Percentiles rank a stretch among this genome's conserved stretches.
These are phyloP conservation scores for Spergularia bocconei DNA, from an alignment of 148 eudicot genomes.

Conservation along the genomic window DNA sequence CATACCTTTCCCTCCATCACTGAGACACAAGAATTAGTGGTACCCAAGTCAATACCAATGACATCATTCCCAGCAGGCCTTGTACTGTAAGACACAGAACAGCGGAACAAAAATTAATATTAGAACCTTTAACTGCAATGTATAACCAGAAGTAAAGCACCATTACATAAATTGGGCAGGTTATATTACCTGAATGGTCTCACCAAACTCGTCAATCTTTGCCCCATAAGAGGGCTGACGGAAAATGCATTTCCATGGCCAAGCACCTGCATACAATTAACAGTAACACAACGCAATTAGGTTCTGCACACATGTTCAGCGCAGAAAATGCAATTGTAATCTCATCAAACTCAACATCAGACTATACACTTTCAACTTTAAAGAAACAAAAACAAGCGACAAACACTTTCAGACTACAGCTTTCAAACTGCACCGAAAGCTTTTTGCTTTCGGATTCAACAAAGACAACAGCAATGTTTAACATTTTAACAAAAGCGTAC, in stretches of 20 bases:
- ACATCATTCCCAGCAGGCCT: conserved; percentile 81
- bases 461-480: neutral
- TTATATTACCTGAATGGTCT: conserved; percentile 73
- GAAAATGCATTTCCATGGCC: conserved; percentile 55
- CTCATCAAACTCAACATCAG: neutral
- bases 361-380: too few species aligned
- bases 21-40: conserved; percentile 91
- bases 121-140: neutral
- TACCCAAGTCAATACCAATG: conserved; percentile 96
- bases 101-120: neutral
- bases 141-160: neutral
- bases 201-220: conserved; percentile 56
- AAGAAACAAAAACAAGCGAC: neutral
- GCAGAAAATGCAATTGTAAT: too few species aligned
- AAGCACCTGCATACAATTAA: conserved; percentile 43
- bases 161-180: neutral
- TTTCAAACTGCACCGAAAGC: neutral
- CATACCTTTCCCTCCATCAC: conserved; percentile 98
- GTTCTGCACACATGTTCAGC: neutral
- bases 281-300: neutral
- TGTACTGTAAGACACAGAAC: conserved; percentile 36
- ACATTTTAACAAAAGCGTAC: too few species aligned
- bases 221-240: conserved; percentile 43
- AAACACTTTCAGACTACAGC: too few species aligned
- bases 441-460: neutral